Evolutionary conservation across 768 basidiomycete genomes (phyloP).

Genomic region (Gymnopilus junonius): DNA sequence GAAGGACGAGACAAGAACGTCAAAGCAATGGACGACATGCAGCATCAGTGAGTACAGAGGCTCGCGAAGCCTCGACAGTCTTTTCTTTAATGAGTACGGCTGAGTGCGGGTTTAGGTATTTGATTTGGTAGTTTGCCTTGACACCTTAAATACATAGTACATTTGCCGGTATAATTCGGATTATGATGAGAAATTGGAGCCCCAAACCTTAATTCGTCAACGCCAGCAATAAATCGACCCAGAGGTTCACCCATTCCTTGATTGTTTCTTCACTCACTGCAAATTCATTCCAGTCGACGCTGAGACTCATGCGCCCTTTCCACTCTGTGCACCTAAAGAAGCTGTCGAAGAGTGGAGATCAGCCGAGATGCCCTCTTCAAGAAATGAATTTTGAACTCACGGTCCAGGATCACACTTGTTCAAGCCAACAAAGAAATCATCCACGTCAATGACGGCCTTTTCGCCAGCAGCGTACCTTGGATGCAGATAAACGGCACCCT

Average conservation of each 20-base stretch:
- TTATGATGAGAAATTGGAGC: constrained; percentile 8
- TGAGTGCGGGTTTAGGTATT: too few species aligned
- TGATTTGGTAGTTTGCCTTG: too few species aligned
- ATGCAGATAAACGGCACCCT: constrained; percentile 15
- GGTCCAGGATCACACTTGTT: constrained; percentile 25
- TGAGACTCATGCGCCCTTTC: constrained; percentile 21
- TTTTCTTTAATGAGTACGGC: too few species aligned
- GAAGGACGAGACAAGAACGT: constrained; percentile 34
- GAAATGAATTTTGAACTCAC: constrained; percentile 5
- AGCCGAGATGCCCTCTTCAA: neutral
- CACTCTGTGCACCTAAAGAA: constrained; percentile 24
- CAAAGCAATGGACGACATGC: constrained; percentile 25
- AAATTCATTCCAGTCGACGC: constrained; percentile 22
- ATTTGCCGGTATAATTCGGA: neutral
- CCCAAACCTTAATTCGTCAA: constrained; percentile 7
- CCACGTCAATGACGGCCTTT: constrained; percentile 18
- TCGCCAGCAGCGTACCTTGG: constrained; percentile 12
- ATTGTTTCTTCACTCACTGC: constrained; percentile 18
- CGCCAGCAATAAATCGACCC: constrained; percentile 18
- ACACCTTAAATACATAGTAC: too few species aligned
- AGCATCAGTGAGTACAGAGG: too few species aligned
- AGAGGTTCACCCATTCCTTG: constrained; percentile 19
- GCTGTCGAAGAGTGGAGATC: neutral
- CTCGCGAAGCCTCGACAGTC: too few species aligned
- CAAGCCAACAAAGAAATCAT: constrained; percentile 21